phyloP scores from a whole-genome alignment of 495 filamentous ascomycete genomes.

The Hyaloscypha bicolor region DNA sequence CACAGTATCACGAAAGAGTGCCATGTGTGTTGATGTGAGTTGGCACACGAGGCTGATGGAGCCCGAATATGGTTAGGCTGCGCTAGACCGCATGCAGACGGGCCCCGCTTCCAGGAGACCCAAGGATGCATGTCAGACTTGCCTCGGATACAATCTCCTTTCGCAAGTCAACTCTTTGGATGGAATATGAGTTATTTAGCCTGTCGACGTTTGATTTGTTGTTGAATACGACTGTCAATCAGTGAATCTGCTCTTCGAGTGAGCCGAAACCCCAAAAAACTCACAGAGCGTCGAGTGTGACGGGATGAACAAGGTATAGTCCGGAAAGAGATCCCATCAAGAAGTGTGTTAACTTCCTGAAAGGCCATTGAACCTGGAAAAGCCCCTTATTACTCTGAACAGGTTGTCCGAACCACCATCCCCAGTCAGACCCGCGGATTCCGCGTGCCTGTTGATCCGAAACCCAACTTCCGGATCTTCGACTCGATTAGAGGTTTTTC shows the following conservation, averaged over 20 bases:
- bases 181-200: no score
- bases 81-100: not conserved
- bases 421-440: not conserved
- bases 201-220: no score
- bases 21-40: not conserved
- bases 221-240: no score
- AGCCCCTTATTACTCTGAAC: not conserved
- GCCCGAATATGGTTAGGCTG: not conserved
- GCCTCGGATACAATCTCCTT: not conserved
- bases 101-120: no score
- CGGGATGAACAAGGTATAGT: no score
- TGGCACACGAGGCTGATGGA: not conserved
- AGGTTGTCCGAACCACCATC: not conserved
- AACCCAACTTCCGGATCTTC: not conserved
- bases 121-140: no score
- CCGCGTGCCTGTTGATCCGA: not conserved
- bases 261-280: no score
- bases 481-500: not conserved
- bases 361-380: no score
- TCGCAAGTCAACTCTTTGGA: not conserved
- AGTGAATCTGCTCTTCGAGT: no score
- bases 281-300: no score
- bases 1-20: not conserved
- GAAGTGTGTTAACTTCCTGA: no score
- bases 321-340: no score